Evolutionary conservation across 345 rosid genomes (phyloP).

Genomic region (Moringa oleifera): DNA sequence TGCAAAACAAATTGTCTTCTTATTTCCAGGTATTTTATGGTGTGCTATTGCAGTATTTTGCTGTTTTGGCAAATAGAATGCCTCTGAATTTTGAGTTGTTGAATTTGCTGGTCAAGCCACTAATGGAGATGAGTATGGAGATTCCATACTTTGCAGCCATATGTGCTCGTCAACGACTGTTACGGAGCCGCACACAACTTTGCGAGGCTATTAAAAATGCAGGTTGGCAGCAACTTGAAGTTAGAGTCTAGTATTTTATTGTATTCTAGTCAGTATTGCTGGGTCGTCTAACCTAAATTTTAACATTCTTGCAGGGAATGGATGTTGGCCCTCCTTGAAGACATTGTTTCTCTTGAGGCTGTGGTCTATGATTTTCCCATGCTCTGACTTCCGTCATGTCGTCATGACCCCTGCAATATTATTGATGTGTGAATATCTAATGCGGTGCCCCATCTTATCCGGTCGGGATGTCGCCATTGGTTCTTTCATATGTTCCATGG

Average conservation of each 20-base stretch:
- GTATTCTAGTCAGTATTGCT: neutral
- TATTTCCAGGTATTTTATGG: conserved; percentile 83
- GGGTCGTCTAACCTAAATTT: neutral
- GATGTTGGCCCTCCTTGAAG: conserved; percentile 90
- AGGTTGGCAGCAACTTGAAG: conserved; percentile 38
- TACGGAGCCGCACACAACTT: conserved; percentile 53
- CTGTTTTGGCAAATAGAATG: conserved; percentile 58
- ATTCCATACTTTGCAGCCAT: conserved; percentile 95
- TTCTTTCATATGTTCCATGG: conserved; percentile 78
- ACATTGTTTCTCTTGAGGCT: conserved; percentile 78
- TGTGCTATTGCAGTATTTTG: conserved; percentile 82
- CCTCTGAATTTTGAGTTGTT: conserved; percentile 75
- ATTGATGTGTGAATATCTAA: conserved; percentile 91
- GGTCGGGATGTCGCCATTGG: conserved; percentile 85
- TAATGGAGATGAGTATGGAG: conserved; percentile 83
- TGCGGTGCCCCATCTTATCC: conserved; percentile 74
- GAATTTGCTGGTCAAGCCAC: conserved; percentile 76
- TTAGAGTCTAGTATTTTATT: too few species aligned
- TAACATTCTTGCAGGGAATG: conserved; percentile 38
- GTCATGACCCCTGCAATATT: conserved; percentile 86
- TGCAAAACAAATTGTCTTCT: conserved; percentile 13
- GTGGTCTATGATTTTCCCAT: conserved; percentile 92
- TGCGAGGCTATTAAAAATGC: conserved; percentile 67
- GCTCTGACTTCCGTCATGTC: conserved; percentile 90
- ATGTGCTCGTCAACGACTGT: conserved; percentile 85